phyloP scores from a whole-genome alignment of 2,329 filamentous ascomycete genomes.

The Ascochyta rabiei region DNA sequence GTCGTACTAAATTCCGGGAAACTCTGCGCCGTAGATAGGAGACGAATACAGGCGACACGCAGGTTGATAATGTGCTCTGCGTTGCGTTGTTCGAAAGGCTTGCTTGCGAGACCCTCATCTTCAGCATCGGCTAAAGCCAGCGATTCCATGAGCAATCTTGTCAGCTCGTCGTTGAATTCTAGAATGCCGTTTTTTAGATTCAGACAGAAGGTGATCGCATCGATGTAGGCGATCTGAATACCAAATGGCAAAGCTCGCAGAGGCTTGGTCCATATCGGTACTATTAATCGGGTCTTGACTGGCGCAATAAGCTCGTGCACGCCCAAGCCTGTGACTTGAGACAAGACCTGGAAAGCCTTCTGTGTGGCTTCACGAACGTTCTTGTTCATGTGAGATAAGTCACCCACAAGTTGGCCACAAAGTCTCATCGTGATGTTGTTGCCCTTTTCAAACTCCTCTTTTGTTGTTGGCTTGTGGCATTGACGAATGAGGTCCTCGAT shows the following conservation, averaged over 20 bases:
- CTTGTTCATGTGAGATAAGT: conserved; percentile 94
- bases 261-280: conserved; percentile 94
- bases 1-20: conserved; percentile 89
- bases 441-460: conserved; percentile 75
- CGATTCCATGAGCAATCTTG: conserved; percentile 89
- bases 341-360: conserved; percentile 78
- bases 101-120: conserved; percentile 83
- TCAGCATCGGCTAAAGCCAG: conserved; percentile 92
- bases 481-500: conserved; percentile 78
- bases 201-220: conserved; percentile 95
- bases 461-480: conserved; percentile 79
- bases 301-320: conserved; percentile 88
- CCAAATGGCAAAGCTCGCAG: conserved; percentile 89
- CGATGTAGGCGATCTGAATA: conserved; percentile 97
- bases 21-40: conserved; percentile 90
- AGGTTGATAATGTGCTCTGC: conserved; percentile 91
- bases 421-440: conserved; percentile 74
- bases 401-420: conserved; percentile 83
- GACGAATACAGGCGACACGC: conserved; percentile 88
- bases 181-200: conserved; percentile 87
- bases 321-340: conserved; percentile 75
- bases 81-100: conserved; percentile 92
- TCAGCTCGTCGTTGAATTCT: conserved; percentile 88
- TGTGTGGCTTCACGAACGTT: conserved; percentile 90
- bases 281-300: conserved; percentile 86